Percentiles rank a stretch among this genome's conserved stretches.
phyloP scores from a whole-genome alignment of 495 filamentous ascomycete genomes.

The Neurospora sp. region DNA sequence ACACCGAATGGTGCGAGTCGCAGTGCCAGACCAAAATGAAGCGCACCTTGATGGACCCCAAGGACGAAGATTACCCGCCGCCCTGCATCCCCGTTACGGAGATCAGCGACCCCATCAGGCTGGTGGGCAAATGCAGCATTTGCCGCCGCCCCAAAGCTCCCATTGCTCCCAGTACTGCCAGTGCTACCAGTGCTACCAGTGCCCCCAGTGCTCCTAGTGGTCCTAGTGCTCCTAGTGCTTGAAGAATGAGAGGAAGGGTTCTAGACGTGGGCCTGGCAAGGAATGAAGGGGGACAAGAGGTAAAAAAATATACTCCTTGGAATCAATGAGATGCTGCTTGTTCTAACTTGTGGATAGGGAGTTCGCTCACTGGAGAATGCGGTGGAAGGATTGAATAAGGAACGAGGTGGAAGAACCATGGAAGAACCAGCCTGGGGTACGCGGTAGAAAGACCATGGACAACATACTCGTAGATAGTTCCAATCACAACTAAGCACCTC shows the following conservation, averaged over 20 bases:
- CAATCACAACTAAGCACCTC: no score
- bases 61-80: not conserved
- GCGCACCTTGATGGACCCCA: not conserved
- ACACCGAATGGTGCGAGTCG: not conserved
- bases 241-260: not conserved
- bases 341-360: not conserved
- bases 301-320: no score
- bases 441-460: no score
- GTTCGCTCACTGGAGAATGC: no score
- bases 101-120: not conserved
- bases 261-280: not conserved
- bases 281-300: not conserved
- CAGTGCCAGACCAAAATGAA: not conserved
- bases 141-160: not conserved
- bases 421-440: no score
- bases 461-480: no score
- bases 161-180: not conserved
- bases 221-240: not conserved
- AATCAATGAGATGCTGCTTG: no score
- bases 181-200: not conserved
- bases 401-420: no score
- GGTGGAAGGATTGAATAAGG: no score
- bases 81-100: not conserved
- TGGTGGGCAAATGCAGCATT: not conserved
- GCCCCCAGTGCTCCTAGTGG: no score